These are phyloP conservation scores for Starmera quercuum DNA, from an alignment of 805 yeast species.

Conservation along the genomic window DNA sequence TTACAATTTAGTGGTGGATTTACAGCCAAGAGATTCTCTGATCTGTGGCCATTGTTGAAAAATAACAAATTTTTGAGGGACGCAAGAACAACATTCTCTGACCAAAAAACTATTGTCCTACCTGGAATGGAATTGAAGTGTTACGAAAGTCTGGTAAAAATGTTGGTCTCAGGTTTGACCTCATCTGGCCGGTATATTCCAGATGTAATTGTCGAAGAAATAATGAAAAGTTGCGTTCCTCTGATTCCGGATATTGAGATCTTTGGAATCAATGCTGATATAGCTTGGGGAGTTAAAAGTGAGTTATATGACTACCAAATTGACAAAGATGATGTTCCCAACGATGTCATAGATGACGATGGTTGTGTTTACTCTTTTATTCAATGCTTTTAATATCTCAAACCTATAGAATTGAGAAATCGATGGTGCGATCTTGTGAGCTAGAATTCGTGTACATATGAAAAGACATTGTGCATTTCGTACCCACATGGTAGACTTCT, in stretches of 20 bases:
- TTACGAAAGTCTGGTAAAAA: slow-evolving; percentile 10
- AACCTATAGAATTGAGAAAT: too few species aligned
- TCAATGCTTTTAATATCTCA: too few species aligned
- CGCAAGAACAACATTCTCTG: slow-evolving; percentile 4
- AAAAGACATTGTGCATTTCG: too few species aligned
- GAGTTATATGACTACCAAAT: not conserved
- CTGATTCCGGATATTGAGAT: slow-evolving; percentile 7
- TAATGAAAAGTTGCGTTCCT: slow-evolving; percentile 14
- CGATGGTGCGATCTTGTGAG: too few species aligned
- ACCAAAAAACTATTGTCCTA: slow-evolving; percentile 8
- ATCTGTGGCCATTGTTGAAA: slow-evolving; percentile 31
- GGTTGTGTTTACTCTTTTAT: too few species aligned
- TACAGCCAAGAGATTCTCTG: slow-evolving; percentile 36
- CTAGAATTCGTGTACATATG: too few species aligned
- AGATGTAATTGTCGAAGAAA: slow-evolving; percentile 13
- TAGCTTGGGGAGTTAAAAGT: slow-evolving; percentile 14
- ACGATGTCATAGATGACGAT: too few species aligned
- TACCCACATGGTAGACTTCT: too few species aligned
- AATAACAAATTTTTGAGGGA: slow-evolving; percentile 7
- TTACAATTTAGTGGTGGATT: slow-evolving; percentile 37
- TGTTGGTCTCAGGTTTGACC: slow-evolving; percentile 13
- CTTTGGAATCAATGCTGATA: slow-evolving; percentile 15
- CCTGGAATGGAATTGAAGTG: slow-evolving; percentile 17
- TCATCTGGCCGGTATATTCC: slow-evolving; percentile 15
- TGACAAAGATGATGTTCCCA: too few species aligned